Percentiles rank a stretch among this genome's conserved stretches.
Evolutionary conservation across 139 green algal genomes (phyloP).

Genomic region (Haematococcus sp.): DNA sequence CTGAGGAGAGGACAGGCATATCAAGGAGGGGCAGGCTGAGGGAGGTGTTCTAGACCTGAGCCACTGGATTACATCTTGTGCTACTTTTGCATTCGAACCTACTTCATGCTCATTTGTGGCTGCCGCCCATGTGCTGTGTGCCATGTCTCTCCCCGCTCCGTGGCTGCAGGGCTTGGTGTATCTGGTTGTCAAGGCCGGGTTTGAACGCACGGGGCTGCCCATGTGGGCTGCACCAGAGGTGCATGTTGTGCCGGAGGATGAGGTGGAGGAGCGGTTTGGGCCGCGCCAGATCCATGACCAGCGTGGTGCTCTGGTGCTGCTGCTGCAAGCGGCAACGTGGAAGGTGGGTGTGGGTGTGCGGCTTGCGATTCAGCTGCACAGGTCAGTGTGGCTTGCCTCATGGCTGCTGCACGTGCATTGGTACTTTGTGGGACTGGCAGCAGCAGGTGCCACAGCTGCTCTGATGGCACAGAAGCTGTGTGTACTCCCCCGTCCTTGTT

Average conservation of each 20-base stretch:
- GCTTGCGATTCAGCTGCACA: too few relatives aligned
- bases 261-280: slow-evolving; percentile 1
- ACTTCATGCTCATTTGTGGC: too few relatives aligned
- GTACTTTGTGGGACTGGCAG: too few relatives aligned
- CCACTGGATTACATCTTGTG: too few relatives aligned
- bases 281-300: background rate
- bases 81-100: too few relatives aligned
- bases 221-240: background rate
- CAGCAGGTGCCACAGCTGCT: too few relatives aligned
- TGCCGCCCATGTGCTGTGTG: background rate
- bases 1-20: background rate
- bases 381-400: background rate
- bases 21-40: background rate
- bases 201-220: background rate
- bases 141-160: background rate
- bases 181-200: background rate
- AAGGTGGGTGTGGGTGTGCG: slow-evolving; percentile 9
- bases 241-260: background rate
- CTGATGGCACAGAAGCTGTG: too few relatives aligned
- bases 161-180: background rate
- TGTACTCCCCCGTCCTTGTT: too few relatives aligned
- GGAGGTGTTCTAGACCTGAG: too few relatives aligned
- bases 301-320: background rate
- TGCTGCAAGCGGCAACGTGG: background rate
- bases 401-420: too few relatives aligned